Evolutionary conservation across 495 filamentous ascomycete genomes (phyloP), one percentile per base, ranked within the genome.

Genomic region (Margaritispora aquatica): DNA sequence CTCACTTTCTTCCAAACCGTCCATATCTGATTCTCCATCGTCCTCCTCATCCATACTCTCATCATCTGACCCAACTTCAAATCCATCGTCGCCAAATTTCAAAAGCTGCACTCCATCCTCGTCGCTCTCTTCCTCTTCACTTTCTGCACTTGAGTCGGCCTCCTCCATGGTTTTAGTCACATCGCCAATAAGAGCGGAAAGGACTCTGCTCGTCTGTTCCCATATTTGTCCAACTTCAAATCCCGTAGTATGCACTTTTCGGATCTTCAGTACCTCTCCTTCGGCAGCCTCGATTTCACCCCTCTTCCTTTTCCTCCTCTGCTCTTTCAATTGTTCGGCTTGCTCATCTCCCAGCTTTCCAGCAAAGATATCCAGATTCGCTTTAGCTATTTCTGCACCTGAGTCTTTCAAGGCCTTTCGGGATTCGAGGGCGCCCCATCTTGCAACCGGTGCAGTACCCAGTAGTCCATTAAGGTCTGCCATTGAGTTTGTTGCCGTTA

Each of bases 221-320:
- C 92, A 97, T 19, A 98, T 84, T 73, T 97, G 94, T 48, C 84
- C 84, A 22, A 88, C 84, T 59, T 85, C 88, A 71, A 98, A 96
- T 0, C 93, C 94, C 26, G 96, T 86, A 26, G 88, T 76, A 70
- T 97, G 86, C 21, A 98, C 72, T 70, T 88, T 87, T 66, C 86
- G 81, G 59, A 93, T 72, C 61, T 87, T 88, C 59, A 93, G 68
- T 20, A 82, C 70, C 19, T 81, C 72, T 61, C 69, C 60, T 55
- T 74, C 68, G 55, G 71, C 63, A 7, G 24, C 23, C 2, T 26
- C 55, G 13, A 36, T 34, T 19, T 75, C 70, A 29, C 58, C 57
- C 58, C 82, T 69, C 71, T 89, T 91, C 59, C 87, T 77, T 73
- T 93, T 92, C 68, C 79, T 85, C 63, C 77, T 73, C 51, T 71